Evolutionary conservation across 2,329 filamentous ascomycete species (phyloP).

Genomic region (Cladosporium colombiae): DNA sequence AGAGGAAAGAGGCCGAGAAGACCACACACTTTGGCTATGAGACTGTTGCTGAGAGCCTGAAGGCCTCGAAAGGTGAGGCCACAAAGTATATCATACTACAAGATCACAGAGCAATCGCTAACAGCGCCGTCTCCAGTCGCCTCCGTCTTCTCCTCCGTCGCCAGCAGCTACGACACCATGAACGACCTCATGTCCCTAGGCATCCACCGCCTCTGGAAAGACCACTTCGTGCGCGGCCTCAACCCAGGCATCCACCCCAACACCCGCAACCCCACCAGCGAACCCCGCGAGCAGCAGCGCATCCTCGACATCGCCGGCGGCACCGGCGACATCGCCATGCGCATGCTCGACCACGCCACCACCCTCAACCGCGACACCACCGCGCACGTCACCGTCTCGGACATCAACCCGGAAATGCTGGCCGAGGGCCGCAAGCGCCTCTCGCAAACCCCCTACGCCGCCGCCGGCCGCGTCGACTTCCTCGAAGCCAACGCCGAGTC

Average conservation of each 20-base stretch:
- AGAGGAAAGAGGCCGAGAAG: constrained; percentile 49
- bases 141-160: constrained; percentile 91
- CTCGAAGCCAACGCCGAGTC: constrained; percentile 88
- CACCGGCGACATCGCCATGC: constrained; percentile 96
- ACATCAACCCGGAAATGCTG: constrained; percentile 97
- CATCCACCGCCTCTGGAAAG: constrained; percentile 95
- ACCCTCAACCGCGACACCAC: constrained; percentile 76
- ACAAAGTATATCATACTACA: background rate
- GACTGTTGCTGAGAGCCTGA: constrained; percentile 78
- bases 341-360: constrained; percentile 85
- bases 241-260: constrained; percentile 70
- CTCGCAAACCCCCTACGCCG: constrained; percentile 60
- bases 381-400: constrained; percentile 84
- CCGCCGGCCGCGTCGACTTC: constrained; percentile 63
- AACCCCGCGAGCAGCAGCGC: constrained; percentile 58
- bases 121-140: too few relatives aligned
- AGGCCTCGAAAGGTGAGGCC: constrained; percentile 65
- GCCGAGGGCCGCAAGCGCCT: constrained; percentile 82
- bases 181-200: constrained; percentile 99
- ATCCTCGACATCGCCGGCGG: constrained; percentile 97
- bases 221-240: constrained; percentile 89
- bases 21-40: constrained; percentile 91
- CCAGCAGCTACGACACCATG: constrained; percentile 94
- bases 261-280: constrained; percentile 42
- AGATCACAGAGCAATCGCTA: background rate